A percentile compares a stretch with the other conserved stretches of the same genome.
phyloP scores from a whole-genome alignment of 108 stramenopile genomes.

The Skeletonema marinoi region DNA sequence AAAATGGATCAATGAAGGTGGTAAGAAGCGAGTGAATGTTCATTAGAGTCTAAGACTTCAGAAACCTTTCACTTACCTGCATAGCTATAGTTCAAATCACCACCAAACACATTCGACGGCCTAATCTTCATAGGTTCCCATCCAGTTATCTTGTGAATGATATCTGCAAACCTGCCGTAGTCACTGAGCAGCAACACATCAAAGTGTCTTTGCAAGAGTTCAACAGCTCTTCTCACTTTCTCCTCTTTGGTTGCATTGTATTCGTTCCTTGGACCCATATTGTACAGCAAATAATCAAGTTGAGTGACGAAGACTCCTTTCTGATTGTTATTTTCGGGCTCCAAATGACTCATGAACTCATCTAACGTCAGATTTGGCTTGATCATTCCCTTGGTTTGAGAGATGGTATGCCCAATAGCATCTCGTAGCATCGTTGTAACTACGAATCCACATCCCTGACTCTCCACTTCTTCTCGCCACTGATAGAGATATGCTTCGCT shows the following conservation, averaged over 20 bases:
- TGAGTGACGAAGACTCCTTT: conserved; percentile 27
- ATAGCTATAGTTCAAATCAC: conserved; percentile 37
- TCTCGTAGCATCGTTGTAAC: conserved; percentile 29
- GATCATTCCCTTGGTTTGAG: conserved; percentile 31
- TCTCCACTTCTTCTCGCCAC: conserved; percentile 43
- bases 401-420: conserved; percentile 36
- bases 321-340: conserved; percentile 13
- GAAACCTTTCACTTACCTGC: conserved; percentile 18
- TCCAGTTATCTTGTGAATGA: conserved; percentile 34
- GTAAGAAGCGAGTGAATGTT: neutral
- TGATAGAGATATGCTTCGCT: conserved; percentile 34
- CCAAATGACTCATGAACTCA: conserved; percentile 18
- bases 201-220: conserved; percentile 29
- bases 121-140: conserved; percentile 15
- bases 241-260: conserved; percentile 16
- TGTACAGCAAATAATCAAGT: conserved; percentile 43
- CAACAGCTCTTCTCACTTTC: conserved; percentile 29
- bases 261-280: conserved; percentile 3
- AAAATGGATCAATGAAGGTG: neutral
- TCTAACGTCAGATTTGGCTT: conserved; percentile 1
- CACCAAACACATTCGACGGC: conserved; percentile 31
- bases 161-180: conserved; percentile 15
- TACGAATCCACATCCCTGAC: conserved; percentile 28
- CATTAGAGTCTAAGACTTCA: neutral
- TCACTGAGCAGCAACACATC: conserved; percentile 35